Evolutionary conservation across 1,284 basidiomycete genomes (phyloP).

Genomic region (Malassezia restricta): DNA sequence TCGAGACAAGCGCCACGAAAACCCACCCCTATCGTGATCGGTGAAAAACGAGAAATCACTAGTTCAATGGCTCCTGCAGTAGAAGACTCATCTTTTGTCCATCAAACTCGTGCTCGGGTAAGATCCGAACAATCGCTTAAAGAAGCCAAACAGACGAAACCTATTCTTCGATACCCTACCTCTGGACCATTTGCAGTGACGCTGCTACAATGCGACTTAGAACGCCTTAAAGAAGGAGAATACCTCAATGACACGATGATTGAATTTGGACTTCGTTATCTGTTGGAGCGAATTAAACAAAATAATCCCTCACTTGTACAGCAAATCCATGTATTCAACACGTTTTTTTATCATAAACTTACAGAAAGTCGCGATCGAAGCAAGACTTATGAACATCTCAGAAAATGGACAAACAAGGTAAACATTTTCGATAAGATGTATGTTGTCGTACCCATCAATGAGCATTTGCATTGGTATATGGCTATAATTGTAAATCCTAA

Average conservation of each 20-base stretch:
- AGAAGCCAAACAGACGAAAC: neutral
- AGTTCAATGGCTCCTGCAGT: neutral
- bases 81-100: neutral
- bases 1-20: neutral
- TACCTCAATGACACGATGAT: slow-evolving; percentile 81
- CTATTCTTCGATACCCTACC: slow-evolving; percentile 25
- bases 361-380: slow-evolving; percentile 49
- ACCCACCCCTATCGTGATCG: neutral
- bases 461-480: slow-evolving; percentile 92
- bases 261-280: slow-evolving; percentile 83
- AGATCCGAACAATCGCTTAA: neutral
- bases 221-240: slow-evolving; percentile 28
- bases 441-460: slow-evolving; percentile 90
- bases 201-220: slow-evolving; percentile 23
- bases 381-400: slow-evolving; percentile 66
- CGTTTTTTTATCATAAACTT: slow-evolving; percentile 95
- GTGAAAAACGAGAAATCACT: neutral
- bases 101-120: neutral
- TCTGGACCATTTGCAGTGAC: slow-evolving; percentile 27
- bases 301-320: slow-evolving; percentile 56
- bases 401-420: slow-evolving; percentile 82
- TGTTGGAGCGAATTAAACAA: slow-evolving; percentile 31
- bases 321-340: slow-evolving; percentile 80
- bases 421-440: slow-evolving; percentile 83
- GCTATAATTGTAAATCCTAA: slow-evolving; percentile 80